Evolutionary conservation across 2,329 filamentous ascomycete species (phyloP).

Genomic region (Aspergillus tamarii): DNA sequence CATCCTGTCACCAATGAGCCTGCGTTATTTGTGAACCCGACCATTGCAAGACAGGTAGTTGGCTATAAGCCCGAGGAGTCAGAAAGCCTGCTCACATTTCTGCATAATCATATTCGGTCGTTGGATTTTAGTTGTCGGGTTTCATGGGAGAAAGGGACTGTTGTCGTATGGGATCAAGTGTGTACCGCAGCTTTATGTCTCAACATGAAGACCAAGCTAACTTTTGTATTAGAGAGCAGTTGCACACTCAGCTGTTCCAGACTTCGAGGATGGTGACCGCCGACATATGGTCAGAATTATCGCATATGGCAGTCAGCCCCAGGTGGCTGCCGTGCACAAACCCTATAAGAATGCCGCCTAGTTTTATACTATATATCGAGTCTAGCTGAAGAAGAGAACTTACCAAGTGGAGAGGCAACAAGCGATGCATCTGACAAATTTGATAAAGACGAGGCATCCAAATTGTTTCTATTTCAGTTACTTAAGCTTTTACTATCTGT

Average conservation of each 20-base stretch:
- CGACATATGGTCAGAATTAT: constrained; percentile 18
- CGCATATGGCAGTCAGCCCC: constrained; percentile 15
- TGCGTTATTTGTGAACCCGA: constrained; percentile 15
- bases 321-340: neutral
- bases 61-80: constrained; percentile 16
- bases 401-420: neutral
- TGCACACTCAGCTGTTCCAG: constrained; percentile 15
- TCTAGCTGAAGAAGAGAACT: neutral
- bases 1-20: constrained; percentile 13
- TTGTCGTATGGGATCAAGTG: constrained; percentile 17
- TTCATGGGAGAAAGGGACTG: constrained; percentile 14
- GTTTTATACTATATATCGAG: neutral
- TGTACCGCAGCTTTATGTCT: neutral
- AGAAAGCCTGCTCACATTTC: constrained; percentile 8
- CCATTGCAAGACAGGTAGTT: constrained; percentile 15
- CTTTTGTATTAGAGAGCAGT: constrained; percentile 10
- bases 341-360: neutral
- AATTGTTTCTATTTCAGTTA: too few relatives aligned
- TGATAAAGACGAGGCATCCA: too few relatives aligned
- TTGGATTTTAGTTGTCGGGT: constrained; percentile 14
- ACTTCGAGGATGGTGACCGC: constrained; percentile 13
- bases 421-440: too few relatives aligned
- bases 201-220: neutral
- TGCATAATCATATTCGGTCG: constrained; percentile 16
- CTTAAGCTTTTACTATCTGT: too few relatives aligned